Evolutionary conservation across 331 rosid species (phyloP), one percentile per base, ranked within the genome.

Genomic region (Saraca asoca): DNA sequence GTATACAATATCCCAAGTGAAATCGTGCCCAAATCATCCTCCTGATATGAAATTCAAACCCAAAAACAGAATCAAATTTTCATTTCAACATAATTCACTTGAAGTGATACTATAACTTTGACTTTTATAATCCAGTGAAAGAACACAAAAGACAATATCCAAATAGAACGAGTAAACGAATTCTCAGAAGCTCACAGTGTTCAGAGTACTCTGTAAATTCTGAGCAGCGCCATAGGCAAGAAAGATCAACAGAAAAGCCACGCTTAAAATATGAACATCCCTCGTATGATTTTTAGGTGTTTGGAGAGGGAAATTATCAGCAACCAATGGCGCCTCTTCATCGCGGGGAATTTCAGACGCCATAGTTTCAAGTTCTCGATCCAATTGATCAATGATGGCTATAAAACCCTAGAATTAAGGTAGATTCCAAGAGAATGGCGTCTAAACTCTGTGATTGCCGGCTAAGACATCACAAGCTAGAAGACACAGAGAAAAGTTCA

Each of bases 191-290:
- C 82, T 74, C 70, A 92, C 98, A 33, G 95, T 93, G 78, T 88
- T 86, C 66, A 93, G 66, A 19, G 96, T 84, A 60, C 91, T 93
- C 81, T 93, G 90, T 33, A 93, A 70, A 63, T 93, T 93, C 76
- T 90, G 97, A 9, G 91, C 96, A 17, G 98, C 97, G 10, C 98
- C 98, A 53, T 81, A 93, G 24, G 98, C 91, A 2, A 90, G 83
- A 66, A 93, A 93, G 50, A 93, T 79, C 70, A 87, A 72, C 37
- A 93, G 81, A 78, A 88, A 93, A 7, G 96, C 80, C 15, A 64
- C 65, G 70, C 97, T 86, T 50, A 93, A 60, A 44, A 88, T 67
- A 49, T 87, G 89, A 81, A 87, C 84, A 69, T 93, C 95, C 71
- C 75, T 80, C 3, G 86, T 41, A 64, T 72, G 64, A 53, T 72